These are phyloP conservation scores for Nectriaceae sp. DNA, from an alignment of 2,329 filamentous ascomycete genomes.

Conservation along the genomic window DNA sequence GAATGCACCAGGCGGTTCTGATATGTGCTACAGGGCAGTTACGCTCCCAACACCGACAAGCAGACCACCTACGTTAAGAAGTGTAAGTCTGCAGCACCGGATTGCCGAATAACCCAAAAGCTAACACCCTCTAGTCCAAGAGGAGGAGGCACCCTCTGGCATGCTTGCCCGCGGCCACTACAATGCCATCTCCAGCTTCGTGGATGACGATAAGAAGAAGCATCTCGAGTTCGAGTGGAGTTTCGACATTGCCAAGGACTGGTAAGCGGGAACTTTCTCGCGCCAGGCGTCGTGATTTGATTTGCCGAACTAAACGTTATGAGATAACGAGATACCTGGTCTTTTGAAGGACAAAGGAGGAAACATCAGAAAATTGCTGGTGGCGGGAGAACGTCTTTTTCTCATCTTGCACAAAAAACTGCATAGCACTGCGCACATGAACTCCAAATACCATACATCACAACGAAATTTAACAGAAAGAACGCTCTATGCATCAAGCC, in stretches of 20 bases:
- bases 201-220: slow-evolving; percentile 90
- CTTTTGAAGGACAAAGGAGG: slow-evolving; percentile 18
- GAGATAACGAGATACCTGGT: slow-evolving; percentile 33
- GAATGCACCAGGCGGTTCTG: slow-evolving; percentile 14
- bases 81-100: slow-evolving; percentile 66
- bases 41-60: slow-evolving; percentile 88
- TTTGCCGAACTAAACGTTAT: slow-evolving; percentile 17
- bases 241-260: slow-evolving; percentile 96
- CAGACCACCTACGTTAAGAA: slow-evolving; percentile 86
- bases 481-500: slow-evolving; percentile 21
- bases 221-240: slow-evolving; percentile 95
- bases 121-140: slow-evolving; percentile 62
- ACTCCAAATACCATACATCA: not conserved
- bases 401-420: not conserved
- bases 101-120: not conserved
- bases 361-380: not conserved
- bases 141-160: slow-evolving; percentile 89
- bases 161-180: slow-evolving; percentile 92
- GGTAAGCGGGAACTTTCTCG: slow-evolving; percentile 50
- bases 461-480: not conserved
- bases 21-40: slow-evolving; percentile 69
- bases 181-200: slow-evolving; percentile 84
- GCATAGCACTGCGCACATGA: not conserved
- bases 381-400: not conserved
- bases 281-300: slow-evolving; percentile 1